phyloP scores from a whole-genome alignment of 768 basidiomycete species.

The Filobasidium wieringae region DNA sequence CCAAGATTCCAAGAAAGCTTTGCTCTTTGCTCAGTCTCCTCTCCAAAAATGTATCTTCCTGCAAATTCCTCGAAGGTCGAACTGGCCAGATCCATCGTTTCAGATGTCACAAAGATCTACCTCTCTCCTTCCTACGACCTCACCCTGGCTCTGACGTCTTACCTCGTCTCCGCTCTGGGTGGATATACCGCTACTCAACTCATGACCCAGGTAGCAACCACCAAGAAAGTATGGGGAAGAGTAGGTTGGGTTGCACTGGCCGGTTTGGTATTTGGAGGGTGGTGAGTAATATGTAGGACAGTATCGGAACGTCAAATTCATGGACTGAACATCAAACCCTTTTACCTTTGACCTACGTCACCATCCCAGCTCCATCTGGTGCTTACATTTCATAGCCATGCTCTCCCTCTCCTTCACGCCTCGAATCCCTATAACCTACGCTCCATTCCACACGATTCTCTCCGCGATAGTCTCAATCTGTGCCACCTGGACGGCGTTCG shows the following conservation, averaged over 20 bases:
- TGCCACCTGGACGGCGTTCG: slow-evolving; percentile 5
- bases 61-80: too few species aligned
- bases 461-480: slow-evolving; percentile 7
- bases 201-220: slow-evolving; percentile 7
- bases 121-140: not conserved
- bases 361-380: slow-evolving; percentile 2
- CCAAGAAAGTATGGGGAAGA: not conserved
- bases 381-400: slow-evolving; percentile 9
- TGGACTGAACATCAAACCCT: not conserved
- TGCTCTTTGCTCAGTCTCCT: too few species aligned
- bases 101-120: too few species aligned
- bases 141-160: slow-evolving; percentile 1
- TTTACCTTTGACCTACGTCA: not conserved
- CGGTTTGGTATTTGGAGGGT: slow-evolving; percentile 8
- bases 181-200: slow-evolving; percentile 11
- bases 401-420: not conserved
- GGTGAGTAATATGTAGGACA: too few species aligned
- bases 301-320: not conserved
- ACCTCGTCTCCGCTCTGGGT: slow-evolving; percentile 9
- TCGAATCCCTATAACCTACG: slow-evolving; percentile 6
- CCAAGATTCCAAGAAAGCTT: too few species aligned
- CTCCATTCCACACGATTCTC: not conserved
- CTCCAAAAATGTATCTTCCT: too few species aligned
- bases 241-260: slow-evolving; percentile 7
- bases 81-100: too few species aligned